Conservation (phyloP, 257 asterid genomes). For the Anisodus acutangulus region DNA sequence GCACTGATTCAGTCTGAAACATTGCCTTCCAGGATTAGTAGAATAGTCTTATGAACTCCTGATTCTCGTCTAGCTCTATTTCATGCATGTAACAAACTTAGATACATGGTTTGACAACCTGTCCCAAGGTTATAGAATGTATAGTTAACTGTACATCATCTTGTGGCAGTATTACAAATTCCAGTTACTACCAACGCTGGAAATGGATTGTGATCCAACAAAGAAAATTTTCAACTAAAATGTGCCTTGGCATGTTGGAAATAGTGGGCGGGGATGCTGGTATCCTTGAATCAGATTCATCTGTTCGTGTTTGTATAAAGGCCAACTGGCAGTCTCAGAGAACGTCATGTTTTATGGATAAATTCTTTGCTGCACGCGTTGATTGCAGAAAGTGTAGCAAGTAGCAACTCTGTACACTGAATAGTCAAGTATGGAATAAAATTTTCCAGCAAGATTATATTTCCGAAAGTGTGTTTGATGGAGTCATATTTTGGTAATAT, state of each 20-base stretch:
- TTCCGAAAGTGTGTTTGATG: background rate
- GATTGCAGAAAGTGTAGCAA: background rate
- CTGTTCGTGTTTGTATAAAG: background rate
- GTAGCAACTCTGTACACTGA: background rate
- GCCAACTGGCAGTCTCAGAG: background rate
- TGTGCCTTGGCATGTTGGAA: background rate
- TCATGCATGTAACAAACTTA: background rate
- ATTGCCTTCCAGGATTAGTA: background rate
- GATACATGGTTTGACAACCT: background rate
- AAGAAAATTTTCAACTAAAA: background rate
- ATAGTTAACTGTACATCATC: background rate
- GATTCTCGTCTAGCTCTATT: background rate
- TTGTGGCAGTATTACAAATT: background rate
- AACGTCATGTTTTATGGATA: background rate
- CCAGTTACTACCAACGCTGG: background rate
- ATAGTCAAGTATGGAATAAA: background rate
- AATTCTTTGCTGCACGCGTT: background rate
- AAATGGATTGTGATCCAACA: background rate
- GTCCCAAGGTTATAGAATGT: background rate
- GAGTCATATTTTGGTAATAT: background rate
- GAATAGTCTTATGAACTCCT: background rate
- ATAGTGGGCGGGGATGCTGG: background rate
- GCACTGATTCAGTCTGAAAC: background rate
- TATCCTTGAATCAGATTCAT: slow-evolving; percentile 8
- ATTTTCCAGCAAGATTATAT: background rate